A percentile compares a stretch with the other conserved stretches of the same genome.
phyloP scores from a whole-genome alignment of 352 stramenopile genomes.

The Peronospora destructor region DNA sequence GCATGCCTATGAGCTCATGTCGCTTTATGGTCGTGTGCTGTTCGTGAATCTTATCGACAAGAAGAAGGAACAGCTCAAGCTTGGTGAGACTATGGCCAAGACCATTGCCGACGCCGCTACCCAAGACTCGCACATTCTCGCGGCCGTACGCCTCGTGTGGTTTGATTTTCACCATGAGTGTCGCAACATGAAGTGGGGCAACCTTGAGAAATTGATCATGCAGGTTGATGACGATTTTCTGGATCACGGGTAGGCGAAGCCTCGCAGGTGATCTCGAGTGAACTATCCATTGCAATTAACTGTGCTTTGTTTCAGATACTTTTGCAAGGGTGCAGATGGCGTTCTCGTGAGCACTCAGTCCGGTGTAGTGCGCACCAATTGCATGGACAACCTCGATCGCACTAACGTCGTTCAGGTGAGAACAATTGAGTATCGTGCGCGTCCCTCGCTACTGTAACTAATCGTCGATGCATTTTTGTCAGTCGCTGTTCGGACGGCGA shows the following conservation, averaged over 20 bases:
- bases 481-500: constrained; percentile 90
- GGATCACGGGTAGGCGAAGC: constrained; percentile 39
- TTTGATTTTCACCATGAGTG: constrained; percentile 98
- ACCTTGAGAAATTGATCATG: constrained; percentile 86
- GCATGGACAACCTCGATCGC: constrained; percentile 97
- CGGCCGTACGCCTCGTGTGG: constrained; percentile 80
- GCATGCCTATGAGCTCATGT: constrained; percentile 57
- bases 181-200: constrained; percentile 89
- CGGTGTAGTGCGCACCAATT: constrained; percentile 94
- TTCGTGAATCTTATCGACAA: constrained; percentile 95
- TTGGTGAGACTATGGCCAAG: constrained; percentile 88
- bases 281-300: too few relatives aligned
- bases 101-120: constrained; percentile 42
- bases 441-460: background rate
- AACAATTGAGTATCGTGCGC: background rate
- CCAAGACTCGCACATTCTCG: constrained; percentile 55
- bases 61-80: constrained; percentile 88
- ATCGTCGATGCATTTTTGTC: constrained; percentile 12
- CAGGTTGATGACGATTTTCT: constrained; percentile 82
- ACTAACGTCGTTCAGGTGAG: constrained; percentile 73
- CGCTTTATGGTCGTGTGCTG: constrained; percentile 68
- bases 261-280: too few relatives aligned
- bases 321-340: constrained; percentile 46
- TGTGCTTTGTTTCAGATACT: constrained; percentile 33
- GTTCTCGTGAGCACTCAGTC: constrained; percentile 67